Evolutionary conservation across 345 rosid species (phyloP), one percentile per base, ranked within the genome.

Genomic region (Salix arbutifolia): DNA sequence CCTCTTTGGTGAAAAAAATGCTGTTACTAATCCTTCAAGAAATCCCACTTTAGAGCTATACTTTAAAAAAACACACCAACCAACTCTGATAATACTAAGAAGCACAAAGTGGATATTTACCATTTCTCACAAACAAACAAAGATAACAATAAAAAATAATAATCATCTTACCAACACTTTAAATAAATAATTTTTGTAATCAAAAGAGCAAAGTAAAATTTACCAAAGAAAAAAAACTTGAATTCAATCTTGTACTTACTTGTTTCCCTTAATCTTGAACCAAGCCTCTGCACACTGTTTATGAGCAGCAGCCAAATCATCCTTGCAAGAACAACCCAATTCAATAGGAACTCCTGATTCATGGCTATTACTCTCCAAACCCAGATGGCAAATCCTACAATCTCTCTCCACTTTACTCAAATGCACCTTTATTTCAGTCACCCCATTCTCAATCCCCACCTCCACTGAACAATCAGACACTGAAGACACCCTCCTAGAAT

Each of bases 241-340:
- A 42, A 21, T 48, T 67, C 14, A 58, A 23, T 12, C 64, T 23
- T 53, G 64, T 4, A 87, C 91, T 86, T 74, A 94, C 99, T 85
- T 90, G 84, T 93, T 92, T 81, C 99, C 98, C 82, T 80, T 96
- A 80, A 96, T 96, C 87, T 91, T 92, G 89, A 96, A 93, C 99
- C 99, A 96, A 68, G 97, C 83, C 74, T 96, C 99, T 10, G 99
- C 98, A 75, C 99, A 96, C 38, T 88, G 90, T 86, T 87, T 93
- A 80, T 96, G 99, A 73, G 99, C 98, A 87, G 91, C 86, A 74
- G 96, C 98, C 74, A 96, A 84, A 89, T 96, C 99, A n/a, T 83
- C 87, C 77, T 93, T 96, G 81, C 98, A 96, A 48, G 94, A 93
- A 74, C 99, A 96, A 17, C 99, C 99, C 78, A 96, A 76, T 76